phyloP scores from a whole-genome alignment of 345 rosid genomes.

The Syzygium aromaticum region DNA sequence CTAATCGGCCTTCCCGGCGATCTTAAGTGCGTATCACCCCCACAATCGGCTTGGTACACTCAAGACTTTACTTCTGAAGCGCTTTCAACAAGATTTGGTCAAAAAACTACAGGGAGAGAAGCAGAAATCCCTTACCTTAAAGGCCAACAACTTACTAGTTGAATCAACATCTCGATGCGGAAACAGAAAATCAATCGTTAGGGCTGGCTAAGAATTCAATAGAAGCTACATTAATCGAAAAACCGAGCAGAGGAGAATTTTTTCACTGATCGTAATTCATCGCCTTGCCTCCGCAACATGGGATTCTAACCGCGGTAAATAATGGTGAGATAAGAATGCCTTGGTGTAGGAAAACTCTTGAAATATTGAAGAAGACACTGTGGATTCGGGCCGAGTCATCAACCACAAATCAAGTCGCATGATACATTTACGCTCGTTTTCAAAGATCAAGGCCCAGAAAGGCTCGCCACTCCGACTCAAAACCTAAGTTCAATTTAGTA shows the following conservation, averaged over 20 bases:
- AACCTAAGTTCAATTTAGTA: neutral
- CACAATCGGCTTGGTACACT: too few species aligned
- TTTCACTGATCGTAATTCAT: too few species aligned
- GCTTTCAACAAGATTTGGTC: neutral
- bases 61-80: neutral
- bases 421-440: neutral
- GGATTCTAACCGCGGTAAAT: too few species aligned
- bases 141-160: neutral
- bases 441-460: neutral
- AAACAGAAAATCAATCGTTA: neutral
- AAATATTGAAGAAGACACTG: neutral
- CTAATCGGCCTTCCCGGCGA: rapidly evolving
- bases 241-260: too few species aligned
- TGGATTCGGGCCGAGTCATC: rapidly evolving
- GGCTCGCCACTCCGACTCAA: rapidly evolving
- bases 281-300: too few species aligned
- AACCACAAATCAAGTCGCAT: neutral
- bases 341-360: neutral
- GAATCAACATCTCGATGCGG: neutral
- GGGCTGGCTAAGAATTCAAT: neutral
- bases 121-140: neutral
- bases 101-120: neutral
- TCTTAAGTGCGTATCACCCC: neutral
- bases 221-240: neutral
- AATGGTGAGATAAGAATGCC: too few species aligned